phyloP scores from a whole-genome alignment of 768 basidiomycete genomes.

The Psilocybe tampanensis region DNA sequence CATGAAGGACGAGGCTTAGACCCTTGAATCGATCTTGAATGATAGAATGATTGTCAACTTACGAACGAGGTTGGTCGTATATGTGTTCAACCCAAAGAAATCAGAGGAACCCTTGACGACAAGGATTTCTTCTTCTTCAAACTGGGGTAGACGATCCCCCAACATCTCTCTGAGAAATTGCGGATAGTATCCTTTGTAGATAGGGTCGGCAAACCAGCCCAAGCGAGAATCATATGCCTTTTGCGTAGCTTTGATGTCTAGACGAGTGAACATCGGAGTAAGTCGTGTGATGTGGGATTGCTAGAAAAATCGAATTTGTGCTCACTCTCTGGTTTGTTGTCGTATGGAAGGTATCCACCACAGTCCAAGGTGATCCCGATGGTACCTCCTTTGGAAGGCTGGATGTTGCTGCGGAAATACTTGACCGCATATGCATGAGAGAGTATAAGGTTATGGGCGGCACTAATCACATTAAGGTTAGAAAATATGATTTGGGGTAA shows the following conservation, averaged over 20 bases:
- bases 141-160: slow-evolving; percentile 55
- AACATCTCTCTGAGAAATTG: slow-evolving; percentile 46
- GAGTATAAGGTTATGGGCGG: slow-evolving; percentile 68
- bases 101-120: slow-evolving; percentile 65
- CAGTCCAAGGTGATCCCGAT: slow-evolving; percentile 79
- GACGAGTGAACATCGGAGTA: neutral
- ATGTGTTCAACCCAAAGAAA: slow-evolving; percentile 71
- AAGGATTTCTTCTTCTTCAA: slow-evolving; percentile 53
- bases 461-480: slow-evolving; percentile 36
- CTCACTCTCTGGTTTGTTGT: slow-evolving; percentile 64
- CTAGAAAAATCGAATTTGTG: slow-evolving; percentile 4
- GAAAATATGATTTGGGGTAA: neutral
- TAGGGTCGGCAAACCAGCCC: slow-evolving; percentile 50
- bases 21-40: neutral
- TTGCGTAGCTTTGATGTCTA: slow-evolving; percentile 65
- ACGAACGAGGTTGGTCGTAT: slow-evolving; percentile 63
- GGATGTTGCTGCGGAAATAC: slow-evolving; percentile 62
- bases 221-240: slow-evolving; percentile 64
- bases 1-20: too few species aligned
- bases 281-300: neutral
- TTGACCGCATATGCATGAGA: slow-evolving; percentile 70
- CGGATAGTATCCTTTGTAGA: slow-evolving; percentile 74
- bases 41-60: slow-evolving; percentile 21
- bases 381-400: slow-evolving; percentile 52
- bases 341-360: slow-evolving; percentile 67